Percentiles rank a stretch among this genome's conserved stretches.
These are phyloP conservation scores for Ceriops decandra DNA, from an alignment of 345 rosid species.

Conservation along the genomic window DNA sequence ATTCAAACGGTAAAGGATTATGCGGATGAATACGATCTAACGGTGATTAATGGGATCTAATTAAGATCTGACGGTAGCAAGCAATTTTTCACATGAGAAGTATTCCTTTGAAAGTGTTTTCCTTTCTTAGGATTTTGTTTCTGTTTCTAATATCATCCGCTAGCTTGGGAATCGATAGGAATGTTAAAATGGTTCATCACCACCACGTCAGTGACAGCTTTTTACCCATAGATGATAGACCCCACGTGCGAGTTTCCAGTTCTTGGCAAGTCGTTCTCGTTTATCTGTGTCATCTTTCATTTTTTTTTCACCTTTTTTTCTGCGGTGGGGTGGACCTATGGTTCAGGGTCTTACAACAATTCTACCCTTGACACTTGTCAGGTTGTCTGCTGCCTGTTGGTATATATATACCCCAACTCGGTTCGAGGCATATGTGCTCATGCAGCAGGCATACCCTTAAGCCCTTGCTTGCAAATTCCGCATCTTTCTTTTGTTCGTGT, in stretches of 20 bases:
- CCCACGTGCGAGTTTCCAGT: constrained; percentile 24
- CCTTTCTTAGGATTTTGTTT: too few species aligned
- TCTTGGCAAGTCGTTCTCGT: not conserved
- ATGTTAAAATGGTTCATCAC: not conserved
- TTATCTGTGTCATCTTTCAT: not conserved
- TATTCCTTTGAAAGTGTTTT: too few species aligned
- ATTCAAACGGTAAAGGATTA: too few species aligned
- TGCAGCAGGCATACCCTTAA: not conserved
- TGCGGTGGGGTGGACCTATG: too few species aligned
- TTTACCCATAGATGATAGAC: not conserved
- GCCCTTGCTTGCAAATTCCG: not conserved
- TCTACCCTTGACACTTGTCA: not conserved
- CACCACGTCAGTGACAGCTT: constrained; percentile 44
- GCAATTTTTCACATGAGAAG: too few species aligned
- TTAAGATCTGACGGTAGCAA: not conserved
- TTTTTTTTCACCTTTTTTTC: not conserved
- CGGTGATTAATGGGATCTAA: not conserved
- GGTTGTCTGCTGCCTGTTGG: not conserved
- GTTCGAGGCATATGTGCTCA: not conserved
- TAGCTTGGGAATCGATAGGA: too few species aligned
- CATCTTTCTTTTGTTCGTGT: not conserved
- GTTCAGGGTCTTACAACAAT: not conserved
- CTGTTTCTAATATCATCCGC: too few species aligned
- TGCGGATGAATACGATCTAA: too few species aligned
- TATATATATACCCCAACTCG: not conserved